Evolutionary conservation across 2,329 filamentous ascomycete genomes (phyloP), one percentile per base, ranked within the genome.

Genomic region (Metarhizium sp.): DNA sequence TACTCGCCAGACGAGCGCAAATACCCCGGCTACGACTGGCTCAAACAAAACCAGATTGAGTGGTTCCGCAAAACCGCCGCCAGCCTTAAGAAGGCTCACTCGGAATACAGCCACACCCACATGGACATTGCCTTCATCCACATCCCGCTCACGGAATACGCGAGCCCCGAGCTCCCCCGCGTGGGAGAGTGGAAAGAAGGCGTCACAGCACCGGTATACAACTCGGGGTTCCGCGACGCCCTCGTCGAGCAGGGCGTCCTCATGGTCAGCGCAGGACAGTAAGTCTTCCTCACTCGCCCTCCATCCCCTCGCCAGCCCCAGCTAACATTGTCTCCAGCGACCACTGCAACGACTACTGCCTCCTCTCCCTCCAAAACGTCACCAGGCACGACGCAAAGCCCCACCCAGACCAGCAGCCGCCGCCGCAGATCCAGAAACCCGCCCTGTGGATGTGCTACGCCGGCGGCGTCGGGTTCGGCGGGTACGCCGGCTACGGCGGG

Each of bases 381-480:
- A 59, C 58, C 3, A 57, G 60, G 45, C 36, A 59, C 25, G 56
- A 55, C 2, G 14, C 56, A 30, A 25, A 34, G 20, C 20, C 47
- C 8, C 6, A 45, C 6, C 51, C 53, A 18, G 57, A 56, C 38
- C 42, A 54, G n/a, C 57, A 56, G 20, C 52, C 57, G 2, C 54
- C 51, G 2, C 57, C 54, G 18, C 54, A 58, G 3, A 56, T 59
- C 2, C 58, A 59, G n/a, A 78, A 78, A 51, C 85, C 87, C 0
- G 81, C 86, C 34, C 74, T 97, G 2, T 99, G 94, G 94, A 96
- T 99, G 92, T 99, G 94, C 75, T 97, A 97, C 70, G 92, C 86
- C 8, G 94, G 94, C 36, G 94, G 88, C 30, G 83, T 85, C 32
- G 94, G 94, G 1, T 96, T 99, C 64, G 94, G 94, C 55, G 94